phyloP scores from a whole-genome alignment of 2,329 filamentous ascomycete genomes.

The Chaetomium sp. region DNA sequence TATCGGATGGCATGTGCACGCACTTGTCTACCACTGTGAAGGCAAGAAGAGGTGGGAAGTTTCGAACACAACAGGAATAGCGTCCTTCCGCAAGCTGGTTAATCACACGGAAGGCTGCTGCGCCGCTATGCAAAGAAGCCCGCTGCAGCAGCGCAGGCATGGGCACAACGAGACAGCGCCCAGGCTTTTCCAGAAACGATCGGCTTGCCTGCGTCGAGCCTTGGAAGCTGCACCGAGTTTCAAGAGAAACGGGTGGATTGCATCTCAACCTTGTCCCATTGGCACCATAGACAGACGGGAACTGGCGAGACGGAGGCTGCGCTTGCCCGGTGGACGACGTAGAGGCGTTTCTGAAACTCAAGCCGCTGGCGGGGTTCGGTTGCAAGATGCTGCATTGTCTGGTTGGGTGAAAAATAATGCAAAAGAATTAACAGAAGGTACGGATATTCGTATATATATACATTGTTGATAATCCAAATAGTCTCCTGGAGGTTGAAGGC shows the following conservation, averaged over 20 bases:
- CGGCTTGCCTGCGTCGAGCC: conserved; percentile 16
- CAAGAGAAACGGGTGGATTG: conserved; percentile 29
- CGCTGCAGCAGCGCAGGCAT: conserved; percentile 18
- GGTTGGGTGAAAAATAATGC: neutral
- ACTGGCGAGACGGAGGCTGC: neutral
- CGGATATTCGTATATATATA: too few relatives aligned
- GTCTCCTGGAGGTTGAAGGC: too few relatives aligned
- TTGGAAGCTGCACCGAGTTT: conserved; percentile 20
- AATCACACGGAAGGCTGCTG: conserved; percentile 33
- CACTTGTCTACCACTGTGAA: conserved; percentile 28
- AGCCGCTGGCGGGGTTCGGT: too few relatives aligned
- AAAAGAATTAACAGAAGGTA: neutral
- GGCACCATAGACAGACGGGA: neutral
- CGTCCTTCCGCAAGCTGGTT: conserved; percentile 24
- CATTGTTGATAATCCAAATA: too few relatives aligned
- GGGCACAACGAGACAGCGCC: neutral
- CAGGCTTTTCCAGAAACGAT: conserved; percentile 17
- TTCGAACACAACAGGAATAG: conserved; percentile 26
- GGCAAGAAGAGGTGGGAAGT: conserved; percentile 22
- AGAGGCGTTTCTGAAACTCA: too few relatives aligned
- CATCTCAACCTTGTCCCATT: conserved; percentile 17
- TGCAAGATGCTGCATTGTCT: neutral
- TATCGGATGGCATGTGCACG: conserved; percentile 28
- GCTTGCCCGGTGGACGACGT: neutral
- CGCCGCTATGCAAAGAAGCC: conserved; percentile 17